phyloP scores from a whole-genome alignment of 371 early-diverging fungal species.

The Chytridium lagenaria region DNA sequence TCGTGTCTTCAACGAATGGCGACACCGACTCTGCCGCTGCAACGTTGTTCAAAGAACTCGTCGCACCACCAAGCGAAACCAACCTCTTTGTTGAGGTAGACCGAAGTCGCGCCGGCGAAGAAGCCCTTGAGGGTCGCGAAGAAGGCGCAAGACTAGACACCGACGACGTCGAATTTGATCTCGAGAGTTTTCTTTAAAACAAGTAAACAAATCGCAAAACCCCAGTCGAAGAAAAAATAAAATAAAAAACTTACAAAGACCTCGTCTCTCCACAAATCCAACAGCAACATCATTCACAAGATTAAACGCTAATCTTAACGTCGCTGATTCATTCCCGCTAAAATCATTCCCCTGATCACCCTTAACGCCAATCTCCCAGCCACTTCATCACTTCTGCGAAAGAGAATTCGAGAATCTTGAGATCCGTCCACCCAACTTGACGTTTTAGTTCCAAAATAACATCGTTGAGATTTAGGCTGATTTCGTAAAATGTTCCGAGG shows the following conservation, averaged over 20 bases:
- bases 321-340: not conserved
- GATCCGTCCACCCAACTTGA: not conserved
- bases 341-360: not conserved
- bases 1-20: not conserved
- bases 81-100: not conserved
- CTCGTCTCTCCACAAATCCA: not conserved
- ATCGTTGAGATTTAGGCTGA: conserved; percentile 3
- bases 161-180: not conserved
- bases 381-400: not conserved
- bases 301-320: not conserved
- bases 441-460: not conserved
- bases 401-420: conserved; percentile 4
- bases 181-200: not conserved
- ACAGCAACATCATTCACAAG: not conserved
- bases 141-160: not conserved
- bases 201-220: not conserved
- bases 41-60: no score
- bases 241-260: not conserved
- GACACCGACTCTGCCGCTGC: not conserved
- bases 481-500: conserved; percentile 12
- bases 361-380: not conserved
- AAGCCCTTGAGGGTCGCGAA: not conserved
- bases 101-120: not conserved
- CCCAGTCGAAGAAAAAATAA: not conserved
- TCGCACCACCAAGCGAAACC: not conserved